Evolutionary conservation across 1,139 yeast species (phyloP), one percentile per base, ranked within the genome.

Genomic region (Saccharomycopsis hybrid): DNA sequence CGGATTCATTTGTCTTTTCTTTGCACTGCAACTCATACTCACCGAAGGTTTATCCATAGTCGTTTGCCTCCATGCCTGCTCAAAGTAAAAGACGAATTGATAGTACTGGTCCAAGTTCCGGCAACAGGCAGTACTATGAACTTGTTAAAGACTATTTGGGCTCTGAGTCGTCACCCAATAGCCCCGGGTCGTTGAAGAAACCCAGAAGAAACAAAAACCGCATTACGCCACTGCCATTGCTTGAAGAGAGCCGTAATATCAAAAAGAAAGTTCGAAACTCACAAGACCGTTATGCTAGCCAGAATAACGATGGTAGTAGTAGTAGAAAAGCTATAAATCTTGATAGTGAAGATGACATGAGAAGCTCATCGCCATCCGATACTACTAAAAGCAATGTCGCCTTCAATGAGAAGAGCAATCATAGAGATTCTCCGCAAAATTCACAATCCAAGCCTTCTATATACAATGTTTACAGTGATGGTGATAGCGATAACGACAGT

Each of bases 401-500:
- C 18, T 11, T 11, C 39, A 43, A 18, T 5, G 32, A 54, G 9
- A 59, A 52, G 29, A 57, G 53, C 4, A 58, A 43, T 24, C 57
- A 55, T 28, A 56, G 51, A 2, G 59, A 54, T 3, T 18, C 18
- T 18, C 18, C 18, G 18, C 18, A 18, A 18, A 18, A 18, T 18
- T 18, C 18, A 18, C 18, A 18, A 18, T 18, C 18, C 18, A 18
- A 18, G 18, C 18, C 18, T 18, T 18, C 18, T 18, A 18, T 18
- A 18, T 18, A 18, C 18, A 18, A 18, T 18, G 18, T 18, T 18
- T 18, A 18, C 18, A 18, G 18, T 18, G 18, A 18, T 18, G 62
- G 57, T 2, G 68, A 61, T 9, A 66, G 61, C 18, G 18, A 18
- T 18, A 18, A 18, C 18, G 18, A 18, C 18, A 18, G 18, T 18